These are phyloP conservation scores for Scenedesmus sp. DNA, from an alignment of 163 green algal genomes.

Conservation along the genomic window DNA sequence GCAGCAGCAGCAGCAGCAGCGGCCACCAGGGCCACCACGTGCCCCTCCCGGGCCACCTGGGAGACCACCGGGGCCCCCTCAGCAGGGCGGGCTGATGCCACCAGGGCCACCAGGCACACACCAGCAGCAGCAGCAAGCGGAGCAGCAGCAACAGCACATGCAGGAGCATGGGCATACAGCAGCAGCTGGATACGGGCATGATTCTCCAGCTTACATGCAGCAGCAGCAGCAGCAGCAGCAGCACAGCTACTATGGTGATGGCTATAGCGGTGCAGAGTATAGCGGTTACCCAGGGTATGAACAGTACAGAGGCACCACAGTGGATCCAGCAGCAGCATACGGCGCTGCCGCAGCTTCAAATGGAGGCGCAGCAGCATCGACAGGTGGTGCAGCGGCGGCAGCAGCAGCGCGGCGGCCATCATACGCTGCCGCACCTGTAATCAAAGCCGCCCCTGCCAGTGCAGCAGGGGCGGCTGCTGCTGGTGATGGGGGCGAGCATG, in stretches of 20 bases:
- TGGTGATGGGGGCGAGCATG: not conserved
- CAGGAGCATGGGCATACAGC: constrained; percentile 45
- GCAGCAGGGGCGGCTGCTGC: constrained; percentile 6
- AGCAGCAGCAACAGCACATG: constrained; percentile 21
- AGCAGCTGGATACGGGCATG: not conserved
- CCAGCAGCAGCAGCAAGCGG: constrained; percentile 42
- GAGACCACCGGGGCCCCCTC: constrained; percentile 26
- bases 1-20: constrained; percentile 33
- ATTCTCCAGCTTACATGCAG: not conserved
- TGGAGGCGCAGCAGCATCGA: not conserved
- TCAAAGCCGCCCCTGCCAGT: not conserved
- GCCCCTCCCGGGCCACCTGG: constrained; percentile 39
- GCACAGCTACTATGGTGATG: not conserved
- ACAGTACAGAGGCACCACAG: not conserved
- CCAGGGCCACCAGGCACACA: constrained; percentile 4
- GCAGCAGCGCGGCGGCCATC: constrained; percentile 10
- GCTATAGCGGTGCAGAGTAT: not conserved
- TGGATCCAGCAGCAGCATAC: constrained; percentile 19
- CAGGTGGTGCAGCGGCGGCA: not conserved
- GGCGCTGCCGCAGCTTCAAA: not conserved
- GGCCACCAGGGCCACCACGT: constrained; percentile 36
- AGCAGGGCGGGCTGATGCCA: not conserved
- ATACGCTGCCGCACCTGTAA: constrained; percentile 10
- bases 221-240: constrained; percentile 30
- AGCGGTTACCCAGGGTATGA: not conserved